Conservation (phyloP, 2,329 filamentous ascomycete genomes). For the Penicillium sp. region DNA sequence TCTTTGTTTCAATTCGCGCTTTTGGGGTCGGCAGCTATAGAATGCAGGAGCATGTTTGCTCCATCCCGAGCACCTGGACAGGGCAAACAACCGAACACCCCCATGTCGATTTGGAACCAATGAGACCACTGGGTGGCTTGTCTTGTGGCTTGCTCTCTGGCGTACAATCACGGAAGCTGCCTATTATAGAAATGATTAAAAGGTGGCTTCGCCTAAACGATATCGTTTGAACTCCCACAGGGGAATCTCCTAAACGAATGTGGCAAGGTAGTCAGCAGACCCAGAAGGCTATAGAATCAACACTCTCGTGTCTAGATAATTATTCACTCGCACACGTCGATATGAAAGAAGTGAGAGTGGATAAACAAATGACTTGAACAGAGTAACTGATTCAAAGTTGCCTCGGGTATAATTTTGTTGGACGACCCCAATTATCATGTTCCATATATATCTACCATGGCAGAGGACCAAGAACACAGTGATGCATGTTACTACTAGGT, state of each 20-base stretch:
- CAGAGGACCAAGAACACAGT: background rate
- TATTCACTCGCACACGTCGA: too few species aligned
- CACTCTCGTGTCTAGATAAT: too few species aligned
- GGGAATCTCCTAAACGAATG: too few species aligned
- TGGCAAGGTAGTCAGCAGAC: too few species aligned
- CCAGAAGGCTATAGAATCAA: too few species aligned
- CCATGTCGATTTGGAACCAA: background rate
- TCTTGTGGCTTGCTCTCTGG: background rate
- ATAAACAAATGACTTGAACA: too few species aligned
- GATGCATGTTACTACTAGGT: background rate
- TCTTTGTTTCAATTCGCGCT: background rate
- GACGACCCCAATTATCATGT: background rate
- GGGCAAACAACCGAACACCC: background rate
- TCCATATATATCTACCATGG: background rate
- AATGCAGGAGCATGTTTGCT: background rate
- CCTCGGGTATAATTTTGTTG: too few species aligned
- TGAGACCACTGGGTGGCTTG: background rate
- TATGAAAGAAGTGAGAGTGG: too few species aligned
- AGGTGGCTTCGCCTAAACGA: background rate
- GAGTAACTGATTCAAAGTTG: too few species aligned
- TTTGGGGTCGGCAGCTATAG: background rate
- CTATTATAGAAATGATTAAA: background rate
- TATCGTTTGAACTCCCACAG: too few species aligned
- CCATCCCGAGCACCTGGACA: slow-evolving; percentile 2
- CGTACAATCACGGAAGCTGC: background rate